Evolutionary conservation across 805 yeast genomes (phyloP), one percentile per base, ranked within the genome.

Genomic region (Limtongozyma cylindracea): DNA sequence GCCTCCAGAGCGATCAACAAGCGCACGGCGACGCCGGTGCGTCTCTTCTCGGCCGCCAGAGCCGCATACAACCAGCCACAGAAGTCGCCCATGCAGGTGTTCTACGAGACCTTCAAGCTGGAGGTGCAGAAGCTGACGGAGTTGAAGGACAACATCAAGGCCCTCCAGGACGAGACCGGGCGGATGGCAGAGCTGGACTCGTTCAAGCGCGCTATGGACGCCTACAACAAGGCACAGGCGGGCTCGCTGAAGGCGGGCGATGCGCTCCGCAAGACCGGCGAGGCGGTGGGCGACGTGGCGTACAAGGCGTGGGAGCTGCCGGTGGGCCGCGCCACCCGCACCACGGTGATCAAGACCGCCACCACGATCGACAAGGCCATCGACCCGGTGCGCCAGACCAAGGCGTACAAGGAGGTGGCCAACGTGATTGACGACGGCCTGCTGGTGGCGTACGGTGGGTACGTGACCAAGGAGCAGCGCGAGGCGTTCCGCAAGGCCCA

Each of bases 301-400:
- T 54, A 61, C 18, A 71, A 69, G 27, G 94, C 95, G 1, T 88
- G 98, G 98, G 94, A 88, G 28, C 78, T 94, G 1, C 76, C 88
- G 12, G 74, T 84, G 19, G 88, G 92, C 28, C 67, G 70, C 41
- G 72, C 70, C 21, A 82, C 93, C n/a, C 61, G 96, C 37, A 56
- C 64, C 20, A 78, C 80, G 0, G 84, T 78, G n/a, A 60, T 57
- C 26, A 59, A 61, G 23, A 67, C 94, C 3, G 94, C 91, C 2
- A 77, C 76, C 24, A 66, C 58, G 9, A 69, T 84, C n/a, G 88
- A 77, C 35, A 77, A 73, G 44, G 78, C 73, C 16, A 62, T 74
- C 22, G 95, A 82, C 35, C 99, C 99, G 8, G 88, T 88, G 22
- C 66, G 95, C 44, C 52, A 84, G 26, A 84, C 98, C 1, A 64